Conservation (phyloP, 1,284 basidiomycete species). For the Trametes versicolor region DNA sequence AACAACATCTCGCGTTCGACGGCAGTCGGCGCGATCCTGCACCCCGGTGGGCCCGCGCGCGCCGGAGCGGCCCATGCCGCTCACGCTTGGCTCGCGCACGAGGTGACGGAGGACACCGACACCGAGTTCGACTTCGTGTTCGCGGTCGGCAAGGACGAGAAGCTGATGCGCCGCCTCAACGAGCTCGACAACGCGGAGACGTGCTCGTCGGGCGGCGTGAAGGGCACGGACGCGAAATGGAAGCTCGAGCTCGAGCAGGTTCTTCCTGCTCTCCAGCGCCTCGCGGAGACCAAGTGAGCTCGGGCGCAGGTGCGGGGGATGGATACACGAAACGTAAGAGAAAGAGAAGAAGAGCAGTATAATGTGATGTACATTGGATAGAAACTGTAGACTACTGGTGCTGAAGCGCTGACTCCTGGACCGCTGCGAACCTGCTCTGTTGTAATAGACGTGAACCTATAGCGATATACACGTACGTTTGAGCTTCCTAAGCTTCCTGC, state of each 20-base stretch:
- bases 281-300: slow-evolving; percentile 46
- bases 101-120: slow-evolving; percentile 47
- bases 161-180: slow-evolving; percentile 75
- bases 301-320: background rate
- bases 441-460: background rate
- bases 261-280: slow-evolving; percentile 49
- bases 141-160: slow-evolving; percentile 79
- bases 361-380: background rate
- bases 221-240: slow-evolving; percentile 83
- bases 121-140: slow-evolving; percentile 70
- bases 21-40: slow-evolving; percentile 79
- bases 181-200: slow-evolving; percentile 79
- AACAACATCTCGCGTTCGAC: slow-evolving; percentile 85
- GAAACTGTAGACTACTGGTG: background rate
- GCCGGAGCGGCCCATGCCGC: slow-evolving; percentile 48
- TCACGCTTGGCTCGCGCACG: slow-evolving; percentile 50
- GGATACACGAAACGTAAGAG: no score
- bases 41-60: slow-evolving; percentile 70
- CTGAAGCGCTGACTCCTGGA: background rate
- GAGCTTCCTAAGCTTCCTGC: no score
- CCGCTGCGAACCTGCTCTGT: no score
- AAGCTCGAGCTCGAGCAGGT: slow-evolving; percentile 60
- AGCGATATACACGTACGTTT: background rate
- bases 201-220: slow-evolving; percentile 68
- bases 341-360: background rate